phyloP scores from a whole-genome alignment of 805 yeast species.

The Ogataea thermomethanolica region DNA sequence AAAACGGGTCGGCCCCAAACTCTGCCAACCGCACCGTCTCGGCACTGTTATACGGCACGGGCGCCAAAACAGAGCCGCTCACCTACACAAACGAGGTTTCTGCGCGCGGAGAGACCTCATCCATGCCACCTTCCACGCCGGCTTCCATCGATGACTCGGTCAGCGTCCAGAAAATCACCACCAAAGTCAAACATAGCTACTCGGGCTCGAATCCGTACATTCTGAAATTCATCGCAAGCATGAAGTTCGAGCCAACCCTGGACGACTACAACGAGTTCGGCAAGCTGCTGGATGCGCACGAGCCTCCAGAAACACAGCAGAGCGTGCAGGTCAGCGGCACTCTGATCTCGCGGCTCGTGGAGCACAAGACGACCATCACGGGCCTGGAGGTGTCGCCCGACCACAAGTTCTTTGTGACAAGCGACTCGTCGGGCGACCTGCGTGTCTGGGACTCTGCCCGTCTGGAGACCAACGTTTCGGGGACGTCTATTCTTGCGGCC shows the following conservation, averaged over 20 bases:
- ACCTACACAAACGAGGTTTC: conserved; percentile 19
- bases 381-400: conserved; percentile 59
- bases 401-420: conserved; percentile 66
- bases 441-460: conserved; percentile 75
- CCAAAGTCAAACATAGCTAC: conserved; percentile 49
- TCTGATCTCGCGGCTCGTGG: conserved; percentile 60
- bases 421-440: conserved; percentile 69
- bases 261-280: conserved; percentile 72
- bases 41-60: conserved; percentile 17
- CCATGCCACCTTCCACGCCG: conserved; percentile 17
- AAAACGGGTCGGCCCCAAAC: conserved; percentile 8
- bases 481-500: conserved; percentile 44
- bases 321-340: conserved; percentile 35
- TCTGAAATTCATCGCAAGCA: conserved; percentile 48
- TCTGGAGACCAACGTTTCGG: conserved; percentile 58
- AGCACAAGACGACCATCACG: conserved; percentile 57
- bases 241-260: conserved; percentile 54
- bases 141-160: conserved; percentile 26
- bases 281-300: conserved; percentile 20
- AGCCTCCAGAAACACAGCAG: background rate
- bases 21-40: no score
- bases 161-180: conserved; percentile 23
- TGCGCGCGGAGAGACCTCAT: conserved; percentile 24
- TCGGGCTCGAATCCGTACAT: conserved; percentile 66
- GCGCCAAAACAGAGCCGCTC: conserved; percentile 21